These are phyloP conservation scores for Pugionium dolabratum DNA, from an alignment of 345 rosid genomes.

Conservation along the genomic window DNA sequence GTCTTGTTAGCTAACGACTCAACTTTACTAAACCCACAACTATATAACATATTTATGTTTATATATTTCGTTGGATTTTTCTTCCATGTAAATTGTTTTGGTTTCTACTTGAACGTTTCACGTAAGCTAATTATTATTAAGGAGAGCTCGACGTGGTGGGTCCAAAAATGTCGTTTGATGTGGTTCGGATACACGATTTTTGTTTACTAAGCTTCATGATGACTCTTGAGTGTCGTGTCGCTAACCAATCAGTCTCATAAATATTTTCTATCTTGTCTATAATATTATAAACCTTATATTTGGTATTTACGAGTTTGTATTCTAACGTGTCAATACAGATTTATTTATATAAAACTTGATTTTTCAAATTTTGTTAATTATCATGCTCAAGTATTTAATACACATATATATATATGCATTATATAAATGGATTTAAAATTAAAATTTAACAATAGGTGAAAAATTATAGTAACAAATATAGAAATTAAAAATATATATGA, in stretches of 20 bases:
- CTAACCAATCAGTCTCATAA: conserved; percentile 6
- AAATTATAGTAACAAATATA: no score
- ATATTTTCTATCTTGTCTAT: neutral
- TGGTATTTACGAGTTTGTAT: no score
- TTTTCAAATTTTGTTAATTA: no score
- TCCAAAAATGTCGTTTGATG: conserved; percentile 32
- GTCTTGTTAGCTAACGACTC: conserved; percentile 10
- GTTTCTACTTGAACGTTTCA: neutral
- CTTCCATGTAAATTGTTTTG: conserved; percentile 5
- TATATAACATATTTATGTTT: neutral
- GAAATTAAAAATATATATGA: no score
- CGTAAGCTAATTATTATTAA: neutral
- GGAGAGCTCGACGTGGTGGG: conserved; percentile 13
- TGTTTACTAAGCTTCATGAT: conserved; percentile 6
- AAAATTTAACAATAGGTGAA: no score
- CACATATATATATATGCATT: no score
- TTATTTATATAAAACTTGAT: no score
- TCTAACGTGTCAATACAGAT: no score
- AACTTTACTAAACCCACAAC: conserved; percentile 25
- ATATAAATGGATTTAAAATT: no score
- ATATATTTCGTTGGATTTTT: conserved; percentile 4
- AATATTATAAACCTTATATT: neutral
- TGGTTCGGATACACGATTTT: neutral
- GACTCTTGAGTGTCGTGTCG: conserved; percentile 41
- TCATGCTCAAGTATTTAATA: no score